phyloP scores from a whole-genome alignment of 352 stramenopile species.

The Pythium monospermum region DNA sequence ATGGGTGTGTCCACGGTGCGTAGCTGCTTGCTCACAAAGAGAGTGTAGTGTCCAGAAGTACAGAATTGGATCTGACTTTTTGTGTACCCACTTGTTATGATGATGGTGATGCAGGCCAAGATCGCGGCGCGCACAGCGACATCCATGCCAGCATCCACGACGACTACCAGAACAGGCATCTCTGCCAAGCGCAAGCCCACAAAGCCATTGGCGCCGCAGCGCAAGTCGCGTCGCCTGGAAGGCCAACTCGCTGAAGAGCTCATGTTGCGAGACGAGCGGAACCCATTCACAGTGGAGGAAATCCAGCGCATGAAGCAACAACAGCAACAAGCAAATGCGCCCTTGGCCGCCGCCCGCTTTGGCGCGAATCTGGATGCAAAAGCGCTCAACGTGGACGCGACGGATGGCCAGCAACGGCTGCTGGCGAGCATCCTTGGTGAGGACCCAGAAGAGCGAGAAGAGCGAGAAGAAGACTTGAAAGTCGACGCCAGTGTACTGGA shows the following conservation, averaged over 20 bases:
- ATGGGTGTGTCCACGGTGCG: conserved; percentile 72
- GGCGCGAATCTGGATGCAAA: conserved; percentile 24
- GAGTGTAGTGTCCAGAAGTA: not conserved
- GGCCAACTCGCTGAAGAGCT: conserved; percentile 50
- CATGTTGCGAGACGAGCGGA: conserved; percentile 19
- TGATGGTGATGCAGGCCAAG: conserved; percentile 34
- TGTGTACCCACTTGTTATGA: not conserved
- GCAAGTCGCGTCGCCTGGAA: conserved; percentile 61
- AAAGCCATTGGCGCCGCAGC: conserved; percentile 24
- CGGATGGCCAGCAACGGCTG: conserved; percentile 32
- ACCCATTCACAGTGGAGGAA: conserved; percentile 2
- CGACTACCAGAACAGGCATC: conserved; percentile 6
- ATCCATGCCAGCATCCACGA: not conserved
- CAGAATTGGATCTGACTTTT: not conserved
- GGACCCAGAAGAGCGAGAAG: conserved; percentile 23
- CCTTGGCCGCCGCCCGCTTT: conserved; percentile 15
- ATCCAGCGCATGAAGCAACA: not conserved
- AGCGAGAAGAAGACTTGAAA: conserved; percentile 30
- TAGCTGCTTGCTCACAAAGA: too few relatives aligned
- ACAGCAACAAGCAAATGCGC: too few relatives aligned
- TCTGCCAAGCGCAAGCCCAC: conserved; percentile 24
- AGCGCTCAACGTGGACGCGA: conserved; percentile 29
- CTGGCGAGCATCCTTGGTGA: conserved; percentile 35
- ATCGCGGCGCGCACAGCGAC: conserved; percentile 51
- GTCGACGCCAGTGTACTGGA: conserved; percentile 41